A percentile compares a stretch with the other conserved stretches of the same genome.
Evolutionary conservation across 1,284 basidiomycete genomes (phyloP).

Genomic region (Puccinia horiana): DNA sequence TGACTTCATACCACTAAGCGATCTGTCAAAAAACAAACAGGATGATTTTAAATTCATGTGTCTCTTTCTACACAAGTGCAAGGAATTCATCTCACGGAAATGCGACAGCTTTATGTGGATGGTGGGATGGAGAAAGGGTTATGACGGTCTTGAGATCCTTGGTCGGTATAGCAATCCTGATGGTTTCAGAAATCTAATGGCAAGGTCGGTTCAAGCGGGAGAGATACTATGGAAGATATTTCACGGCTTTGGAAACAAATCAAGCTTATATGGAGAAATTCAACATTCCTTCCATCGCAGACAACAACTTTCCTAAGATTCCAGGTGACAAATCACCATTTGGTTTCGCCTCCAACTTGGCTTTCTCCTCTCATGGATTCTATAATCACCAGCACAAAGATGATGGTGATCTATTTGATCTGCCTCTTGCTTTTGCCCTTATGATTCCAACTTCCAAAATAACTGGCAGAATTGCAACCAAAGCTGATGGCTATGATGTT

Average conservation of each 20-base stretch:
- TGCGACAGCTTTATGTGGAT: background rate
- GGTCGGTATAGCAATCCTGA: background rate
- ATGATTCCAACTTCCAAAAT: constrained; percentile 15
- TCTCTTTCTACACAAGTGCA: constrained; percentile 4
- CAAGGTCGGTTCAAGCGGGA: background rate
- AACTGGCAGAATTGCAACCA: background rate
- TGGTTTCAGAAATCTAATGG: background rate
- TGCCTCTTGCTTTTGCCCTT: background rate
- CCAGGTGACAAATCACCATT: background rate
- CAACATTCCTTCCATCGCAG: background rate
- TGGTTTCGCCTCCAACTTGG: background rate
- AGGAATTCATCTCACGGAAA: background rate
- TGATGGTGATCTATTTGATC: background rate
- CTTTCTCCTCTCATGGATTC: constrained; percentile 9
- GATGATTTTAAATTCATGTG: background rate
- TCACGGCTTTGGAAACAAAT: background rate
- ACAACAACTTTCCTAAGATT: background rate
- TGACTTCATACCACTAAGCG: background rate
- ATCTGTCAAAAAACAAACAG: background rate
- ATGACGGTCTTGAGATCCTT: background rate
- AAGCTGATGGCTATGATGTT: background rate
- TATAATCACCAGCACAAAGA: constrained; percentile 10
- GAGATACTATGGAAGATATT: constrained; percentile 6
- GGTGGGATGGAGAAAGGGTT: too few relatives aligned
- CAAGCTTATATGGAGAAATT: background rate